Evolutionary conservation across 345 rosid genomes (phyloP), one percentile per base, ranked within the genome.

Genomic region (Murraya koenigii): DNA sequence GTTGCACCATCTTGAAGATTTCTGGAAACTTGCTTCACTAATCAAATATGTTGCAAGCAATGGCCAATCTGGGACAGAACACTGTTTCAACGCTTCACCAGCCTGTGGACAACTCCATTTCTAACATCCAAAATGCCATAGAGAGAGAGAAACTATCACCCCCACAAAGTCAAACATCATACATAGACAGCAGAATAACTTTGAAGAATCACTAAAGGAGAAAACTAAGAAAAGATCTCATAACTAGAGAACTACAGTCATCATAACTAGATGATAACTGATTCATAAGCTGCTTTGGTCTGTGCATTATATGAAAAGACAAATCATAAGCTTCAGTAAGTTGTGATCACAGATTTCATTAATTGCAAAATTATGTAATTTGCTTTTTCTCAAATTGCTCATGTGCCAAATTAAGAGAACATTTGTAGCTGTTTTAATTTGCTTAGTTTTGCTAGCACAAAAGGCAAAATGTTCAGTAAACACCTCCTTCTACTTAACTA

Each of bases 31-130:
- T 76, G 99, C 98, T 87, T 95, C 99, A 58, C 99, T 92, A 75
- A 93, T 92, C 81, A 95, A 87, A 76, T 93, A 90, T 66, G 89
- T 92, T 5, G 98, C 97, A 20, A 95, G 87, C 79, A 93, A 81
- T 28, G 99, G 99, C 98, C 98, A 95, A 87, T 95, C 97, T 9
- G 98, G 99, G 17, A 95, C 98, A 54, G 91, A 92, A 64, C 87
- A 86, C 77, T 82, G 87, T 76, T 91, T 91, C 72, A 95, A 79
- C 66, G 91, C 89, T 76, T 89, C 80, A 44, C 99, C 97, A 32
- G 92, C 95, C 83, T 92, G 91, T 2, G 84, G 64, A 36, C 87
- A 87, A 66, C 92, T 81, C 99, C 99, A 95, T 39, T 82, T 92
- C 98, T 95, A 72, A 22, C 80, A 80, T 25, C 67, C 80, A 77